Conservation (phyloP, 129 eudicot species). For the Pittosporum tobira region DNA sequence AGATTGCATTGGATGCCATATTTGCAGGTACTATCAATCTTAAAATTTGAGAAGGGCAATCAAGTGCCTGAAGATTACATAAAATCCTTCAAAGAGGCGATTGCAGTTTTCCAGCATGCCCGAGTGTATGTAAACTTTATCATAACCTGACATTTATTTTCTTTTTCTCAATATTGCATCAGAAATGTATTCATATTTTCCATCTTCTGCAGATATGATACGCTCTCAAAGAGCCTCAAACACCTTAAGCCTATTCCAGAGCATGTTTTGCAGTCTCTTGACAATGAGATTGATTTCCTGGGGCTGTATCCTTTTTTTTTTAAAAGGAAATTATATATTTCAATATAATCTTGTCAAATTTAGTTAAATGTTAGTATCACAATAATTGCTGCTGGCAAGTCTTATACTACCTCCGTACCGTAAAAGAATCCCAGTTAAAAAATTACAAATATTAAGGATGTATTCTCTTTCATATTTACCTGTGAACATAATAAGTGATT, state of each 20-base stretch:
- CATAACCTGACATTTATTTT: conserved; percentile 1
- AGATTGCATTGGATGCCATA: background rate
- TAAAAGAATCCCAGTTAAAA: too few relatives aligned
- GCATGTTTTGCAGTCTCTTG: conserved; percentile 31
- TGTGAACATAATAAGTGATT: too few relatives aligned
- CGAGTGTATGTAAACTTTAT: conserved; percentile 36
- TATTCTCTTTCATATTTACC: too few relatives aligned
- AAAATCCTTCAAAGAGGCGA: conserved; percentile 55
- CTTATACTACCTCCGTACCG: too few relatives aligned
- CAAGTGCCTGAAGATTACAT: conserved; percentile 67
- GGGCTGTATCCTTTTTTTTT: conserved; percentile 73
- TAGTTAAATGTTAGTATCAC: too few relatives aligned
- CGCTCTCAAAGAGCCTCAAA: conserved; percentile 39
- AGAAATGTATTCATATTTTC: background rate
- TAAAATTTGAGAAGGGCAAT: conserved; percentile 56
- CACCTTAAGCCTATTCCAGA: conserved; percentile 55
- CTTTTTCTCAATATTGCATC: background rate
- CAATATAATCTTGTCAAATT: background rate
- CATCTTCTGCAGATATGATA: conserved; percentile 53
- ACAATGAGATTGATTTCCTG: conserved; percentile 49
- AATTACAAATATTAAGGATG: too few relatives aligned
- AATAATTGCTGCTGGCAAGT: background rate
- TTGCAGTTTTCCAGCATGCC: conserved; percentile 80
- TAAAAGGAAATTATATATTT: too few relatives aligned
- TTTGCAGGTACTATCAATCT: conserved; percentile 53